A percentile compares a stretch with the other conserved stretches of the same genome.
These are phyloP conservation scores for Nakazawaea molendinolei DNA, from an alignment of 805 yeast species.

Conservation along the genomic window DNA sequence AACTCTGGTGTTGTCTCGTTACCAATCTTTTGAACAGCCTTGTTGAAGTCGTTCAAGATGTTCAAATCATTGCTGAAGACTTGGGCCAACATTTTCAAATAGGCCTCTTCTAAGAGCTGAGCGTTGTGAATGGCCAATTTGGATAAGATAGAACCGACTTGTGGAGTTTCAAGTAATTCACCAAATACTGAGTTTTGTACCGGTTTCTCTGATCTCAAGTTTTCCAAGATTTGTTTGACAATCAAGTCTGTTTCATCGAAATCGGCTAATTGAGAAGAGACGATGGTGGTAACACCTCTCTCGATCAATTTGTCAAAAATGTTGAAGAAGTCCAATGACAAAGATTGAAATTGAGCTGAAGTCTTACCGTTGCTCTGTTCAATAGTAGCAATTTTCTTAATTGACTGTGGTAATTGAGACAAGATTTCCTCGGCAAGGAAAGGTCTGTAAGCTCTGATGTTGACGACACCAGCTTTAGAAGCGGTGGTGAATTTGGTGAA, in stretches of 20 bases:
- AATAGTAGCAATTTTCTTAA: conserved; percentile 51
- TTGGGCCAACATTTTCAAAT: conserved; percentile 68
- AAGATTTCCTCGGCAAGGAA: conserved; percentile 51
- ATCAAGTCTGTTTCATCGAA: conserved; percentile 35
- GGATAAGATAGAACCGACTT: conserved; percentile 14
- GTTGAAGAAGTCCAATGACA: conserved; percentile 70
- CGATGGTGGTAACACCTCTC: conserved; percentile 45
- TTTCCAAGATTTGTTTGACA: conserved; percentile 41
- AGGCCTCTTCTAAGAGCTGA: conserved; percentile 61
- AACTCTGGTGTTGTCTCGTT: conserved; percentile 65
- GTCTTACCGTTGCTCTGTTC: conserved; percentile 49
- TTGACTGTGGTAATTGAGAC: conserved; percentile 44
- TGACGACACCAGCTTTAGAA: conserved; percentile 39
- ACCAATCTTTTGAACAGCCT: conserved; percentile 34
- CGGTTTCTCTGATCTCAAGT: conserved; percentile 47
- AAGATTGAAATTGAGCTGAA: conserved; percentile 27
- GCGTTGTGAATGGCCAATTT: conserved; percentile 38
- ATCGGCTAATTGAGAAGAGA: conserved; percentile 47
- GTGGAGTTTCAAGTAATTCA: conserved; percentile 23
- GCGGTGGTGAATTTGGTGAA: conserved; percentile 33
- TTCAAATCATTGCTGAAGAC: conserved; percentile 49
- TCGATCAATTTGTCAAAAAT: conserved; percentile 40
- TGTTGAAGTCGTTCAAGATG: conserved; percentile 53
- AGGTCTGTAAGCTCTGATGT: conserved; percentile 68
- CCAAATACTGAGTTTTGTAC: too few relatives aligned